phyloP scores from a whole-genome alignment of 768 basidiomycete genomes.

The Kwoniella mangroviensis region DNA sequence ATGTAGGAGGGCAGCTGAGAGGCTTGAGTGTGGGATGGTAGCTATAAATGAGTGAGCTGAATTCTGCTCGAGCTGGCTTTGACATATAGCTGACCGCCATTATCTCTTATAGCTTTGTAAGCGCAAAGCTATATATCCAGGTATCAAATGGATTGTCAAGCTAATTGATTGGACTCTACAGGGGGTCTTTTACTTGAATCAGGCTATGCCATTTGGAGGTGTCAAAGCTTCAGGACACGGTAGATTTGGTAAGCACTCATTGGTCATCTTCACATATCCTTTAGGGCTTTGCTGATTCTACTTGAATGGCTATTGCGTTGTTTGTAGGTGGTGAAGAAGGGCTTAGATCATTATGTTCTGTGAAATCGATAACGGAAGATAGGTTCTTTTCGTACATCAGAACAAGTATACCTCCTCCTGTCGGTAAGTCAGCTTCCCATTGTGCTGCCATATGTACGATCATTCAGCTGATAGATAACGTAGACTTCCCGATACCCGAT shows the following conservation, averaged over 20 bases:
- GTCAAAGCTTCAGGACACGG: conserved; percentile 90
- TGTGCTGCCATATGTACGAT: background rate
- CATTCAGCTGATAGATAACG: background rate
- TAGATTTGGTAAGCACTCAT: conserved; percentile 76
- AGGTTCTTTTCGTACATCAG: conserved; percentile 81
- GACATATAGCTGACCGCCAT: conserved; percentile 13
- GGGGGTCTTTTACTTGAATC: conserved; percentile 63
- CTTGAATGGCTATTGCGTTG: background rate
- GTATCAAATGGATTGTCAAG: too few relatives aligned
- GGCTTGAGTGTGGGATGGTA: conserved; percentile 93
- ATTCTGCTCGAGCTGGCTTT: conserved; percentile 44
- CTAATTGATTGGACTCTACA: conserved; percentile 8
- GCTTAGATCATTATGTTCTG: conserved; percentile 80
- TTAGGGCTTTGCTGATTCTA: too few relatives aligned
- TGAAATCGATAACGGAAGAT: conserved; percentile 85
- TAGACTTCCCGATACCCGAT: conserved; percentile 49
- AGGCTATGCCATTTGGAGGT: conserved; percentile 95
- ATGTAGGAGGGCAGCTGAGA: conserved; percentile 77
- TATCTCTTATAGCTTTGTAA: too few relatives aligned
- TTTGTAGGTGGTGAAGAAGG: conserved; percentile 85
- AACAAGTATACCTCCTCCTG: conserved; percentile 79
- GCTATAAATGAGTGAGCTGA: conserved; percentile 85
- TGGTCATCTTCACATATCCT: too few relatives aligned
- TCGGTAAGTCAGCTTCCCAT: conserved; percentile 61
- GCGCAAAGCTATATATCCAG: too few relatives aligned